phyloP scores from a whole-genome alignment of 1,284 basidiomycete genomes.

The Bondarzewia mesenterica region DNA sequence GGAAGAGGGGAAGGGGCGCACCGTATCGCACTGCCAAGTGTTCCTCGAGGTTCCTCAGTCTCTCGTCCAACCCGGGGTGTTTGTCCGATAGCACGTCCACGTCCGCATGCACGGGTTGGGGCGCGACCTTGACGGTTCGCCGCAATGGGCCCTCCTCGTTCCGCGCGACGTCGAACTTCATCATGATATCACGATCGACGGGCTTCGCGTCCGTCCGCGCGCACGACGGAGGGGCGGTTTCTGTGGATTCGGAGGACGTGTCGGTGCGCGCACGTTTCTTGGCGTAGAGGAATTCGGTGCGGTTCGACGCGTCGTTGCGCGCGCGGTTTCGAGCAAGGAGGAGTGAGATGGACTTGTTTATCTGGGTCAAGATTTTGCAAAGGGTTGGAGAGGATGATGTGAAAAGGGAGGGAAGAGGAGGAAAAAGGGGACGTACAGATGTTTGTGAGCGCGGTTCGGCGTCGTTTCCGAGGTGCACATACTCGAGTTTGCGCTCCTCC shows the following conservation, averaged over 20 bases:
- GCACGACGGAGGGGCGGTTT: slow-evolving; percentile 44
- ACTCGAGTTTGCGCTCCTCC: slow-evolving; percentile 59
- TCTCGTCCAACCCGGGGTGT: slow-evolving; percentile 54
- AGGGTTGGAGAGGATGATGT: background rate
- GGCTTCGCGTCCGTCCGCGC: slow-evolving; percentile 65
- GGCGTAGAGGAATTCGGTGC: slow-evolving; percentile 61
- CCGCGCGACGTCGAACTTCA: slow-evolving; percentile 77
- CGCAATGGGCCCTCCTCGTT: slow-evolving; percentile 70
- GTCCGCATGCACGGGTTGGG: slow-evolving; percentile 20
- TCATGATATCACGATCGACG: slow-evolving; percentile 64
- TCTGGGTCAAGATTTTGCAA: slow-evolving; percentile 27
- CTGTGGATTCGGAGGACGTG: slow-evolving; percentile 20
- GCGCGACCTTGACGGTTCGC: slow-evolving; percentile 38
- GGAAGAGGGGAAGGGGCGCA: slow-evolving; percentile 21
- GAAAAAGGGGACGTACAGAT: slow-evolving; percentile 34
- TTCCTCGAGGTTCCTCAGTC: slow-evolving; percentile 54
- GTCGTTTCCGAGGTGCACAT: slow-evolving; percentile 39
- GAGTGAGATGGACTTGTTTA: slow-evolving; percentile 58
- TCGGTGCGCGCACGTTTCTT: slow-evolving; percentile 27
- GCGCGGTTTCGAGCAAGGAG: slow-evolving; percentile 63
- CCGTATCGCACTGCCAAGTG: slow-evolving; percentile 70
- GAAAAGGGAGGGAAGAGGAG: background rate
- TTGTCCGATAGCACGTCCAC: slow-evolving; percentile 26
- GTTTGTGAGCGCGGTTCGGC: slow-evolving; percentile 42
- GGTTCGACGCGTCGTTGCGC: slow-evolving; percentile 67